Base-by-base conservation (phyloP, 345 rosid species). In the Syzygium jambos region DNA sequence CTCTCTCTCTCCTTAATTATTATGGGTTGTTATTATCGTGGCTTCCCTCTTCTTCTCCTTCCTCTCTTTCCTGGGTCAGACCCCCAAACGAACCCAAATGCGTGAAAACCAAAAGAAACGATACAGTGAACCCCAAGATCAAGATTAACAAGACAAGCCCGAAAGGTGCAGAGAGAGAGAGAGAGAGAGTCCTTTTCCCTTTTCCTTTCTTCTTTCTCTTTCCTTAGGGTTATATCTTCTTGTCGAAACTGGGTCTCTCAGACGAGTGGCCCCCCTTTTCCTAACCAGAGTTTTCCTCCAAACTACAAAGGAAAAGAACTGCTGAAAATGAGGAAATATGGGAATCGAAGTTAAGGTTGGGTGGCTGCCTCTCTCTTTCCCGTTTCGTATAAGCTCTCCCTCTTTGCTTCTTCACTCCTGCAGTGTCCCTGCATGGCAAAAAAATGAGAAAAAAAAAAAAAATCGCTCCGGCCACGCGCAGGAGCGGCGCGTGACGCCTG, bases 341-440 rank as follows among this genome's bases (percentile, higher is more conserved):
- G 80, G 49, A 73, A 73, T 73, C 80, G 14, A 34, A 55, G 84
- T 89, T 90, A 90, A 96, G 94, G 93, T 91, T 90, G 52, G 94
- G 91, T 88, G 91, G 80, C 49, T 22, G 49, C 25, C 25, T 38
- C 80, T 78, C 89, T 83, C 91, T 89, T 92, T 90, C 94, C 87
- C 85, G 90, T 92, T 92, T 88, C 90, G 87, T 90, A 84, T 61
- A 86, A 89, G 82, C 85, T 57, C 52, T 51, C 61, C 29, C 34
- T 17, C 34, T 23, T 22, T 23, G 52, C 85, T 10, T 68, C 80
- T 61, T 29, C 25, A 11, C 29, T 51, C 87, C 55, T 85, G 51
- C 87, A 41, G 22, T 17, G 68, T 16, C 82, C 46, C 41, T 85
- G 68, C 80, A 59, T 53, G 85, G 85, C 49, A 23, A 4, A 11